Conservation (phyloP, 177 flowering plant genomes). For the Vitis hybrid region DNA sequence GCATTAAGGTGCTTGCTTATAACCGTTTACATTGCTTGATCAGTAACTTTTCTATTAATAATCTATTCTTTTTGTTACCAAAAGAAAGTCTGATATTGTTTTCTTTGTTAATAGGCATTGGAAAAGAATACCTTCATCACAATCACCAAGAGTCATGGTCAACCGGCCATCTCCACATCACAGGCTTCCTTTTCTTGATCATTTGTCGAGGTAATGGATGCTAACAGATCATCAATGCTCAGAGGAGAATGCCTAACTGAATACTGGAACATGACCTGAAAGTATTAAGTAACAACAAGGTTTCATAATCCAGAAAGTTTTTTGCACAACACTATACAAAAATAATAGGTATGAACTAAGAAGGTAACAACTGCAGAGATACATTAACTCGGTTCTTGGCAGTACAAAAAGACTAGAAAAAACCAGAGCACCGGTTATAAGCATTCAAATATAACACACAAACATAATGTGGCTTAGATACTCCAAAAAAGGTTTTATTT, state of each 20-base stretch:
- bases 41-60: too few species aligned
- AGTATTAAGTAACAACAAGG: background rate
- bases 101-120: background rate
- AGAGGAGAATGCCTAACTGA: constrained; percentile 76
- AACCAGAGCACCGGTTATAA: too few species aligned
- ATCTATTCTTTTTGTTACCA: background rate
- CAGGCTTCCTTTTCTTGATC: constrained; percentile 31
- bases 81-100: background rate
- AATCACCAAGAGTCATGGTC: constrained; percentile 10
- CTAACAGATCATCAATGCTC: constrained; percentile 64
- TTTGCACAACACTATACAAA: background rate
- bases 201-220: constrained; percentile 40
- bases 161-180: constrained; percentile 69
- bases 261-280: constrained; percentile 81
- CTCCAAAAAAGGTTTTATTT: too few species aligned
- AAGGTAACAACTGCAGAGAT: background rate
- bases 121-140: background rate
- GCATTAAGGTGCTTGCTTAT: too few species aligned
- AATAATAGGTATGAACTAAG: background rate
- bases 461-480: too few species aligned
- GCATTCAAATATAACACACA: too few species aligned
- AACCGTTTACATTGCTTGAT: too few species aligned
- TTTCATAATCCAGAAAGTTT: background rate
- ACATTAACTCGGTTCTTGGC: too few species aligned
- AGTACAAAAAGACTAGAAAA: too few species aligned